Base-by-base conservation (phyloP, 371 early-diverging fungal genomes). In the Aphelidium insulamus region DNA sequence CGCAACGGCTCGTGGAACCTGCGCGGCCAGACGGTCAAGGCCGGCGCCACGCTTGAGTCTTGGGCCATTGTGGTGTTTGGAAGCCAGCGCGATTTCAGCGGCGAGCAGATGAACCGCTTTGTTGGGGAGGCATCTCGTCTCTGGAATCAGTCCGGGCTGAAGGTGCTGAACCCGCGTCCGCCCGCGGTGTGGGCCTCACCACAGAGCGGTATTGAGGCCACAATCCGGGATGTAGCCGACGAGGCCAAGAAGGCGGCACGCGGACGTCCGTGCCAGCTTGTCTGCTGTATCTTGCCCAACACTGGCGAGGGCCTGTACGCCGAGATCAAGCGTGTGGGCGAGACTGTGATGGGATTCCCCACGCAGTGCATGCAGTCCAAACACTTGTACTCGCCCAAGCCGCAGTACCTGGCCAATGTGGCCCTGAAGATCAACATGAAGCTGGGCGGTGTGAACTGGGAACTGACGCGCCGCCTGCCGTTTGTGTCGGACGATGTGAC, bases 261-360 rank as follows among this genome's bases (percentile, higher is more conserved):
- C 9, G 9, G 10, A 16, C 43, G 59, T 15, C 41, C 64, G 32
- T 79, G 82, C 17, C 81, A 84, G 54, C 39, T 84, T 20, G 43
- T 82, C 21, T 41, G 82, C 23, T 79, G 83, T 50, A 64, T 92
- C 35, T 48, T 92, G 30, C 80, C 81, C 30, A 77, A 76, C 59
- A 84, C 80, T 30, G 77, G 77, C 42, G 61, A 69, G 10, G 69
- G 66, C 2, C 49, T 87, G 3, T 98, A 98, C 53, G 79, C 81
- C 34, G 82, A 84, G 40, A 78, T 95, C 44, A 98, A 98, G 64
- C 66, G 86, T 20, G 67, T 81, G 19, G 68, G 79, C 20, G 95
- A 98, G 50, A 87, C 87, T 2, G 66, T 78, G 14, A 58, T 83
- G 34, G 85, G 90, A 23, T 56, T 88, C 21, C 68, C 78, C 0